Percentiles rank a stretch among this genome's conserved stretches.
phyloP scores from a whole-genome alignment of 2,329 filamentous ascomycete genomes.

The Sphaerulina vaccinii region DNA sequence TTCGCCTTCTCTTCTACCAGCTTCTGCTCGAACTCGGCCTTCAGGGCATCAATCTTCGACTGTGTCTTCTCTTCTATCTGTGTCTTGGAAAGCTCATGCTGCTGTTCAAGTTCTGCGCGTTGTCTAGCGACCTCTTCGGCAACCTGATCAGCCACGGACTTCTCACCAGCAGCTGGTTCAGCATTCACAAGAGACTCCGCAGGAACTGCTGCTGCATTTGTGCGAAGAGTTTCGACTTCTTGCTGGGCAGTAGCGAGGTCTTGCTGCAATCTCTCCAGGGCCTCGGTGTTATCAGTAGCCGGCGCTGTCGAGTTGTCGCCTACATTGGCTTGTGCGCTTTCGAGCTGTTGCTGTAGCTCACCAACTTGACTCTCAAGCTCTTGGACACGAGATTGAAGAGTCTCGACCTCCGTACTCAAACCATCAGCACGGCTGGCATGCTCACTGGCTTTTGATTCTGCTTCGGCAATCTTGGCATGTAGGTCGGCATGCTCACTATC shows the following conservation, averaged over 20 bases:
- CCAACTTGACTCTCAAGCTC: constrained; percentile 63
- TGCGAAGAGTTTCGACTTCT: constrained; percentile 47
- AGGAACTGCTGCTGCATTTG: constrained; percentile 33
- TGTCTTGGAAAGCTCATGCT: constrained; percentile 39
- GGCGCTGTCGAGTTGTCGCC: background rate
- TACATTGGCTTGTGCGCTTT: constrained; percentile 29
- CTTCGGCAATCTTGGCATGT: constrained; percentile 40
- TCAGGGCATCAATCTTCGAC: constrained; percentile 67
- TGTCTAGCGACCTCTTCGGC: constrained; percentile 43
- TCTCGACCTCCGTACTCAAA: constrained; percentile 44
- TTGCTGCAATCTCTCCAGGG: constrained; percentile 40
- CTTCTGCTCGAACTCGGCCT: constrained; percentile 65
- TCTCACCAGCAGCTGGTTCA: constrained; percentile 27
- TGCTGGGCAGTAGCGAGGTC: constrained; percentile 47
- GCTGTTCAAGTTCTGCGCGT: constrained; percentile 40
- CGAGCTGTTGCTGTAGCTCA: constrained; percentile 41
- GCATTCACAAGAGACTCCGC: constrained; percentile 20
- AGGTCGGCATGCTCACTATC: constrained; percentile 38
- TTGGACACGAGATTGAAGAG: constrained; percentile 60
- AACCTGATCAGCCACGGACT: constrained; percentile 51
- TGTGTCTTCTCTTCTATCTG: constrained; percentile 52
- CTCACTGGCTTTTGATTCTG: constrained; percentile 42
- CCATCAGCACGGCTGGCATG: constrained; percentile 40
- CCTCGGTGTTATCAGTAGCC: constrained; percentile 24
- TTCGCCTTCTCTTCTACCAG: constrained; percentile 51